Conservation (phyloP, 768 basidiomycete genomes). For the Tephrocybe sp. region DNA sequence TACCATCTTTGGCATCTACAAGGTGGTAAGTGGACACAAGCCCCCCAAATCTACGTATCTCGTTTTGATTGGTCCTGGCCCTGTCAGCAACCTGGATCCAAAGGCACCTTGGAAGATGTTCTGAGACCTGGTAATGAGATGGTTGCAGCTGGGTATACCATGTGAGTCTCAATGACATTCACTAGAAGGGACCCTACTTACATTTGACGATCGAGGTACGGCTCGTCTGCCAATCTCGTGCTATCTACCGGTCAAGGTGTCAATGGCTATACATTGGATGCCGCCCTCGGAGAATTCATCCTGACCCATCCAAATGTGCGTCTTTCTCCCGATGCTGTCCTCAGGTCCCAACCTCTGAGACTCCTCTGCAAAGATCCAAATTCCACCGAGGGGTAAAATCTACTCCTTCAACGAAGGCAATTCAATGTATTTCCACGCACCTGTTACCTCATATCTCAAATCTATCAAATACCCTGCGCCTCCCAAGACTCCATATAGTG, state of each 20-base stretch:
- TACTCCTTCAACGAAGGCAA: slow-evolving; percentile 99
- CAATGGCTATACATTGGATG: slow-evolving; percentile 97
- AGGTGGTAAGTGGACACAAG: slow-evolving; percentile 56
- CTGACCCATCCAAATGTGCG: slow-evolving; percentile 92
- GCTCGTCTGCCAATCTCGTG: slow-evolving; percentile 95
- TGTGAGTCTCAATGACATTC: slow-evolving; percentile 49
- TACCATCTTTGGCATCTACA: slow-evolving; percentile 97
- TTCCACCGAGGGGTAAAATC: slow-evolving; percentile 94
- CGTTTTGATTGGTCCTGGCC: not conserved
- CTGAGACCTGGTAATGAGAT: slow-evolving; percentile 92
- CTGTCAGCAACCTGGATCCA: slow-evolving; percentile 66
- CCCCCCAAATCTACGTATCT: not conserved
- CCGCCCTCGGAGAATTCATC: slow-evolving; percentile 95
- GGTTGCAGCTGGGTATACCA: slow-evolving; percentile 98
- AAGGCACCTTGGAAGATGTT: slow-evolving; percentile 83
- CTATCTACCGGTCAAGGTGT: slow-evolving; percentile 94
- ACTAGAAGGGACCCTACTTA: not conserved
- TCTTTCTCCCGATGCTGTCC: not conserved
- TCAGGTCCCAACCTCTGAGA: slow-evolving; percentile 6
- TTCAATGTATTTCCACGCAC: slow-evolving; percentile 87
- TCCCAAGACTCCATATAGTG: slow-evolving; percentile 83
- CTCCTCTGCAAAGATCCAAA: slow-evolving; percentile 65
- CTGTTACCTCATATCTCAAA: slow-evolving; percentile 77
- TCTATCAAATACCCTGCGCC: slow-evolving; percentile 86
- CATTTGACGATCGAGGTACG: slow-evolving; percentile 45